Percentiles rank a stretch among this genome's conserved stretches.
These are phyloP conservation scores for Fragaria vesca DNA, from an alignment of 306 rosid species.

Conservation along the genomic window DNA sequence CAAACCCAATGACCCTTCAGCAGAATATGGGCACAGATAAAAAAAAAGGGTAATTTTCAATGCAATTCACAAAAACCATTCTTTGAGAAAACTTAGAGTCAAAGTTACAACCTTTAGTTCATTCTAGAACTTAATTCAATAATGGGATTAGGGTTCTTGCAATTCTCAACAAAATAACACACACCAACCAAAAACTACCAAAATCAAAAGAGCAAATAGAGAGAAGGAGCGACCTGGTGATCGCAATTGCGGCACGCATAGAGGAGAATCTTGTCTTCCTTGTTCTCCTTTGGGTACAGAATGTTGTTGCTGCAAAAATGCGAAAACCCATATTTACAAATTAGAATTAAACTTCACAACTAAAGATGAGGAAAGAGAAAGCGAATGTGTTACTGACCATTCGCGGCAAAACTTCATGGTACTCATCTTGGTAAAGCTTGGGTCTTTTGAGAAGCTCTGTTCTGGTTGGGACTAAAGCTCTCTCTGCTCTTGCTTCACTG, in stretches of 20 bases:
- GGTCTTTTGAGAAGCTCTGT: neutral
- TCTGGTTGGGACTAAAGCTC: neutral
- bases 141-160: neutral
- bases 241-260: constrained; percentile 97
- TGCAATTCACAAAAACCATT: neutral
- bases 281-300: constrained; percentile 91
- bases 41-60: neutral
- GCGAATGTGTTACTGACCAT: constrained; percentile 46
- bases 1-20: neutral
- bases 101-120: neutral
- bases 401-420: constrained; percentile 99
- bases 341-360: neutral
- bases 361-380: neutral
- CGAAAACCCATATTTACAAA: neutral
- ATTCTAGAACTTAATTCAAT: neutral
- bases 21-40: neutral
- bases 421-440: constrained; percentile 60
- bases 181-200: too few relatives aligned
- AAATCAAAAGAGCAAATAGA: neutral
- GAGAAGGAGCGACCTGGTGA: constrained; percentile 60
- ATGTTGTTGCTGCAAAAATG: constrained; percentile 74
- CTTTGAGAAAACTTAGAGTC: neutral
- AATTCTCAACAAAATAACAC: neutral
- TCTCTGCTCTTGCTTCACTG: neutral
- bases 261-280: constrained; percentile 71